Evolutionary conservation across 257 asterid genomes (phyloP), one percentile per base, ranked within the genome.

Genomic region (Euphrasia confusa): DNA sequence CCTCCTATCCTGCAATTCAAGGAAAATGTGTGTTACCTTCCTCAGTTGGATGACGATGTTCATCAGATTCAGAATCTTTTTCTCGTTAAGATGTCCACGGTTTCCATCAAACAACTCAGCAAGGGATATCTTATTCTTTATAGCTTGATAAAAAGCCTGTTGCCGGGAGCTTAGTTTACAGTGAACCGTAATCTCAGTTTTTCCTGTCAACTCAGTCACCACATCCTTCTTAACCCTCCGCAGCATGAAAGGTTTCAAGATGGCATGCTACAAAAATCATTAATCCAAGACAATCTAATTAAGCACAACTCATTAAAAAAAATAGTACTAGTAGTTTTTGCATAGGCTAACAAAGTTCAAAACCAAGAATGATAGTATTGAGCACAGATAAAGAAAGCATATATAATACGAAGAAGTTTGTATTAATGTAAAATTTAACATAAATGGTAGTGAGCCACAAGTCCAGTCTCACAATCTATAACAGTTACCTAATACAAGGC

Each of bases 221-320:
- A 93, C 99, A 68, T 93, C 99, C 80, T 87, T 89, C 77, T 93
- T 93, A 42, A 93, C 97, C 74, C 99, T 80, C 59, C 99, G 89
- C 72, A 93, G 80, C 96, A 93, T 93, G 78, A 93, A 93, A 30
- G 99, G 99, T 77, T 89, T 89, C 79, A 93, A 74, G 79, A 93
- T 89, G 67, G 97, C 97, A 81, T 93, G 99, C 99, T 93, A 72
- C 44, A 56, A 67, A 68, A 55, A 28, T 48, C 52, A 64, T 55
- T 63, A 48, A 21, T 55, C 49, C 55, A 35, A 53, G 63, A 61
- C 5, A 49, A 12, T 15, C 14, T 27, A 56, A 48, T 55, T 60
- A 54, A 28, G 68, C 28, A 65, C 32, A 53, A 24, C 45, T 5
- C 32, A 65, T 58, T 10, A 13, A 30, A 49, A 18, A 62, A 61